Evolutionary conservation across 805 yeast species (phyloP).

Genomic region (Wickerhamomyces tratensis): DNA sequence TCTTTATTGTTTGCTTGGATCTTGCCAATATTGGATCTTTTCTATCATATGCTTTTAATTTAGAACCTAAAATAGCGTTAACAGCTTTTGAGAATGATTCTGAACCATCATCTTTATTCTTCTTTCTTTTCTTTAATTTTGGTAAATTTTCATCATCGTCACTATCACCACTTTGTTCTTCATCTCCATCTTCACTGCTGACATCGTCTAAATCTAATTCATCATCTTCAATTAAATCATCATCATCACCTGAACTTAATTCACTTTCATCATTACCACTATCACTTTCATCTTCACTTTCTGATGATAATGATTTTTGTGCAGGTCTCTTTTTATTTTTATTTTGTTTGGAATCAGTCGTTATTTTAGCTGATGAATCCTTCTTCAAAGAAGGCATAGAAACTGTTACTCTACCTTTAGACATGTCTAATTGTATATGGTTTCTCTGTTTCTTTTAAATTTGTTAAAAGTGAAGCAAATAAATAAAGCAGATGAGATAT

Average conservation of each 20-base stretch:
- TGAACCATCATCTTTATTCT: constrained; percentile 59
- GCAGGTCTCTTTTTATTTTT: background rate
- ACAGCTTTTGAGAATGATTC: constrained; percentile 75
- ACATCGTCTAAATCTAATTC: constrained; percentile 11
- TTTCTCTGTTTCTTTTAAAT: background rate
- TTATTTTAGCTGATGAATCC: background rate
- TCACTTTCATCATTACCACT: constrained; percentile 8
- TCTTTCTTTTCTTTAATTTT: constrained; percentile 43
- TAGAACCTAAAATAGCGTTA: constrained; percentile 74
- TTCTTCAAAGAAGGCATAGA: constrained; percentile 5
- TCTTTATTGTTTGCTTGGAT: constrained; percentile 57
- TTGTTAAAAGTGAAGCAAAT: background rate
- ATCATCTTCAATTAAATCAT: constrained; percentile 12
- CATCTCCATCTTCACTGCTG: constrained; percentile 10
- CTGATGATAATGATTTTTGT: constrained; percentile 2
- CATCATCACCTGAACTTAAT: constrained; percentile 7
- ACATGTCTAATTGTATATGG: constrained; percentile 4
- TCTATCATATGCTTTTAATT: constrained; percentile 81
- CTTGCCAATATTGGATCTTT: constrained; percentile 87
- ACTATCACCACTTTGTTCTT: constrained; percentile 16
- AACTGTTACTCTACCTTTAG: constrained; percentile 13
- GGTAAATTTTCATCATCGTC: constrained; percentile 30
- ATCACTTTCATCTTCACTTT: constrained; percentile 6
- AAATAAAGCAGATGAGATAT: background rate
- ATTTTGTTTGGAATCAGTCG: background rate